Percentiles rank a stretch among this genome's conserved stretches.
phyloP scores from a whole-genome alignment of 1,139 yeast species.

The Debaryomyces sp. region DNA sequence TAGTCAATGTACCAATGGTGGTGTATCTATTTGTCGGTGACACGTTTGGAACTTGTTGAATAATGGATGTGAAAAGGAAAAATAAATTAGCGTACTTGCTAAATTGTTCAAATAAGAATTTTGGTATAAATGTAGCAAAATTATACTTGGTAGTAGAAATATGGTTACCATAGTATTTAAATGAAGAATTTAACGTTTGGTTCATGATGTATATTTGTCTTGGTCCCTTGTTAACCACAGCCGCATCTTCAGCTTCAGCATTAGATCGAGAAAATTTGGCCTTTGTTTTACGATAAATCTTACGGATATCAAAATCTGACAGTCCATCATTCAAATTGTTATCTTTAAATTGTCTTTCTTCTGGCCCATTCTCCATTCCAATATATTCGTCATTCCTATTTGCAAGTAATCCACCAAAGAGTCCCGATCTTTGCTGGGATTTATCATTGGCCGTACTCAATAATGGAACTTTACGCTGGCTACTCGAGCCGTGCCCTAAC shows the following conservation, averaged over 20 bases:
- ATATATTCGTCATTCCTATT: conserved; percentile 19
- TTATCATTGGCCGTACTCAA: conserved; percentile 22
- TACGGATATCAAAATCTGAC: conserved; percentile 60
- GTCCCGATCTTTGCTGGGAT: conserved; percentile 16
- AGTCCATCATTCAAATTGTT: conserved; percentile 14
- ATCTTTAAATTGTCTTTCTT: conserved; percentile 16
- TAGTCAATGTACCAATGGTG: conserved; percentile 85
- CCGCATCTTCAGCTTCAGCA: conserved; percentile 7
- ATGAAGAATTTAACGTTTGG: conserved; percentile 51
- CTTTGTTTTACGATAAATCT: conserved; percentile 35
- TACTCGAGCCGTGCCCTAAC: conserved; percentile 6
- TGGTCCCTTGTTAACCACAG: conserved; percentile 41
- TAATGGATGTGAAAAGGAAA: conserved; percentile 86
- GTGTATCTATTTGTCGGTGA: conserved; percentile 97
- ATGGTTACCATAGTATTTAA: conserved; percentile 76
- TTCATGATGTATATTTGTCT: conserved; percentile 74
- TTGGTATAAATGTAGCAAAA: conserved; percentile 89
- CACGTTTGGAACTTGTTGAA: conserved; percentile 96
- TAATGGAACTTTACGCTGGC: conserved; percentile 27
- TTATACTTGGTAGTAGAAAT: conserved; percentile 97
- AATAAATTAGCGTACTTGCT: conserved; percentile 96
- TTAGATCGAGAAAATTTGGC: conserved; percentile 13
- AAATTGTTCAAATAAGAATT: conserved; percentile 93
- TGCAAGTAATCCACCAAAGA: conserved; percentile 16
- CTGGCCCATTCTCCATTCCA: conserved; percentile 23